Percentiles rank a stretch among this genome's conserved stretches.
Evolutionary conservation across 1,284 basidiomycete species (phyloP).

Genomic region (Termitomyces sp.): DNA sequence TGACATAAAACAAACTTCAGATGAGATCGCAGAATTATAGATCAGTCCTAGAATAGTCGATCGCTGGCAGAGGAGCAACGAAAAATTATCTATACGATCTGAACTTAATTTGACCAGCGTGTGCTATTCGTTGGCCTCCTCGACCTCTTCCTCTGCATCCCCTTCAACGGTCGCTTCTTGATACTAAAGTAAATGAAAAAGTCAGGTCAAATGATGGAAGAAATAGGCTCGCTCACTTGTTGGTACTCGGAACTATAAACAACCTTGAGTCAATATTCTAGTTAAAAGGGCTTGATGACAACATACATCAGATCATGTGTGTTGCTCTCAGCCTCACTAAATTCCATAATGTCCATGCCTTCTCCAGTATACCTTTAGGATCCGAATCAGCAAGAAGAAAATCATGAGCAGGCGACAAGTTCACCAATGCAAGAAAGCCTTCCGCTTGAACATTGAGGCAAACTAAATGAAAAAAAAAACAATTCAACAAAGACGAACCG

Average conservation of each 20-base stretch:
- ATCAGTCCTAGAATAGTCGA: neutral
- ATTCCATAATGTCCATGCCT: constrained; percentile 92
- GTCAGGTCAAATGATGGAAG: neutral
- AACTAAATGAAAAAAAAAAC: constrained; percentile 45
- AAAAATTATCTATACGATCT: neutral
- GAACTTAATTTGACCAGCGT: neutral
- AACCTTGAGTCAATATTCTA: constrained; percentile 1
- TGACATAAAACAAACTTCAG: neutral
- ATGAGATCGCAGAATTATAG: neutral
- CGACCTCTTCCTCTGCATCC: constrained; percentile 30
- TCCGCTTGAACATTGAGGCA: constrained; percentile 74
- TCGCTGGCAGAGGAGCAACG: neutral
- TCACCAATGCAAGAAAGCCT: constrained; percentile 84
- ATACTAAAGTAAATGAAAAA: constrained; percentile 36
- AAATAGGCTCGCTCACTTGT: constrained; percentile 40
- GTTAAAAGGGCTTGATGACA: neutral
- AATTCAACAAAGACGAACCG: neutral
- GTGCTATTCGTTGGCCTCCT: constrained; percentile 24
- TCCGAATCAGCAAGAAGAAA: neutral
- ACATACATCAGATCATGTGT: constrained; percentile 76
- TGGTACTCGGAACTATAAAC: constrained; percentile 62
- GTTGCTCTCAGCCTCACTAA: constrained; percentile 87
- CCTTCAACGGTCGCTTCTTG: constrained; percentile 52
- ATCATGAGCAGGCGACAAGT: neutral
- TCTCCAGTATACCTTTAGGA: constrained; percentile 70